Conservation (phyloP, 441 rosid species). For the Arabidopsis hybrid region DNA sequence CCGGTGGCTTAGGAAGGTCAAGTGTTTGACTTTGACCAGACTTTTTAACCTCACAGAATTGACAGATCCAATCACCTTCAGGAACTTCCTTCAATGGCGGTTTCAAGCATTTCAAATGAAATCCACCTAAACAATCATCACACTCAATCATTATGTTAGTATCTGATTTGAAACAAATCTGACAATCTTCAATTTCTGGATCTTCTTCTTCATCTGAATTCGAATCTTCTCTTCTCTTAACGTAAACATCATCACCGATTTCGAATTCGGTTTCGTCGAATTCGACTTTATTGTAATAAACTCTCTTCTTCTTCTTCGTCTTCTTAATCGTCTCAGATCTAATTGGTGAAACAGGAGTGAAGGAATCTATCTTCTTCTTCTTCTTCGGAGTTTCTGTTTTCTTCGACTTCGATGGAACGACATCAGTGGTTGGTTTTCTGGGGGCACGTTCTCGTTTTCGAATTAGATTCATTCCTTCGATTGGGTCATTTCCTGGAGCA, state of each 20-base stretch:
- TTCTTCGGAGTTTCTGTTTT: conserved; percentile 20
- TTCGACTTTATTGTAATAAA: conserved; percentile 71
- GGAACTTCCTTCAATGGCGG: conserved; percentile 82
- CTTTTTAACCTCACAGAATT: conserved; percentile 69
- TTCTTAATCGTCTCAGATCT: conserved; percentile 47
- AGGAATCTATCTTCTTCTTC: conserved; percentile 38
- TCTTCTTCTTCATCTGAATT: conserved; percentile 66
- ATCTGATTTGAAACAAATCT: conserved; percentile 76
- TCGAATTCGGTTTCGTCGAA: conserved; percentile 76
- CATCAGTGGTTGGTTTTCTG: conserved; percentile 25
- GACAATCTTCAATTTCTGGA: conserved; percentile 82
- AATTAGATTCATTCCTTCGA: conserved; percentile 36
- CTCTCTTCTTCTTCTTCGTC: conserved; percentile 50
- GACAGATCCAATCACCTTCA: conserved; percentile 89
- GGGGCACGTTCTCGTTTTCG: conserved; percentile 44
- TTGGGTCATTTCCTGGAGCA: too few relatives aligned
- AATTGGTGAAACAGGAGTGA: conserved; percentile 67
- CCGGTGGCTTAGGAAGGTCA: conserved; percentile 60
- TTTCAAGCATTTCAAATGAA: conserved; percentile 92
- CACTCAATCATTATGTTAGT: conserved; percentile 81
- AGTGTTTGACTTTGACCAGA: conserved; percentile 52
- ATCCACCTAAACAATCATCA: conserved; percentile 88
- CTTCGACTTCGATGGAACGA: background rate
- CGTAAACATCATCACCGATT: conserved; percentile 85
- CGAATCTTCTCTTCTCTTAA: conserved; percentile 82